Evolutionary conservation across 2,329 filamentous ascomycete species (phyloP), one percentile per base, ranked within the genome.

Genomic region (Cercospora nicotianae): DNA sequence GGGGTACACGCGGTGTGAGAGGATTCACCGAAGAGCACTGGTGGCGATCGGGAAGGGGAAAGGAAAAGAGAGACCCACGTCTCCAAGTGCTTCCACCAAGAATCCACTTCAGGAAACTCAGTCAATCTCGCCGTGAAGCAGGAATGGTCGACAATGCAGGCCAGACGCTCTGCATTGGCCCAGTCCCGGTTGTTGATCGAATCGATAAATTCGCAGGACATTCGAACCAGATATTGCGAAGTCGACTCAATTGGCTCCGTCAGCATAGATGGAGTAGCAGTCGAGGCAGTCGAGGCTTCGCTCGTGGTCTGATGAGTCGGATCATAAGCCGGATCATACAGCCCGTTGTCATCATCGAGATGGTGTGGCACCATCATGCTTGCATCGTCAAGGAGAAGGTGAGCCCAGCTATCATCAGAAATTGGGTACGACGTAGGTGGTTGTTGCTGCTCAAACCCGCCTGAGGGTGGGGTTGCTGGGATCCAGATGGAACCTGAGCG

Each of bases 141-240:
- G 31, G 39, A 20, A 23, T 66, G 67, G 28, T 68, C 67, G 20
- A 68, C 51, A 5, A 66, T 30, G 18, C 48, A 64, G n/a, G 58
- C 62, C 57, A 68, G 42, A 3, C 23, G 48, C n/a, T 68, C 66
- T 1, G 59, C 62, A 23, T 26, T 33, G 31, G 31, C 30, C 42
- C 58, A 66, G 67, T 68, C 63, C 33, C 67, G 67, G 3, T 55
- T 51, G n/a, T 68, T 66, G n/a, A 68, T 63, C 48, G 62, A 26
- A n/a, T 69, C 53, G 33, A 69, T 63, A n/a, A 66, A 66, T 26
- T 63, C 60, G 31, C 31, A 61, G 20, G 66, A 64, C 10, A 57
- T 39, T 60, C 61, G 60, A 59, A 61, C 59, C 31, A 64, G 61
- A 23, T 64, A 64, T 10, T 67, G 26, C 5, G 61, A 45, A 5